Conservation (phyloP, 352 stramenopile species). For the Globisporangium orthogonon region DNA sequence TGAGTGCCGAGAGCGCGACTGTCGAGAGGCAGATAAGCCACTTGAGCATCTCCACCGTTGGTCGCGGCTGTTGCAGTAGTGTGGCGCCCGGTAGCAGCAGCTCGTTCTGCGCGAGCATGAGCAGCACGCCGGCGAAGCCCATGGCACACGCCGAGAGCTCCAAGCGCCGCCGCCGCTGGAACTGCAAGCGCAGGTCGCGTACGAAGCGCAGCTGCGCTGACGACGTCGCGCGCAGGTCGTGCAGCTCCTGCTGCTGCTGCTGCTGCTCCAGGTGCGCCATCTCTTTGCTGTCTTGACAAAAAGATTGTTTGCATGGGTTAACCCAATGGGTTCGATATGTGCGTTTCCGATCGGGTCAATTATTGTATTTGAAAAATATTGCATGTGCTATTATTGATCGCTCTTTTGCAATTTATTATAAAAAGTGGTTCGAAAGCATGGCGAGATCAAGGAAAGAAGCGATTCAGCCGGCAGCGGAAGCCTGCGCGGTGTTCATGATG, state of each 20-base stretch:
- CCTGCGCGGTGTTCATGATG: too few relatives aligned
- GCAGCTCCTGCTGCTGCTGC: not conserved
- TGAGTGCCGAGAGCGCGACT: slow-evolving; percentile 27
- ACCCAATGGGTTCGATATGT: too few relatives aligned
- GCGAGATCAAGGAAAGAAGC: too few relatives aligned
- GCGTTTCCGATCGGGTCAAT: too few relatives aligned
- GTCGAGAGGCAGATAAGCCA: slow-evolving; percentile 27
- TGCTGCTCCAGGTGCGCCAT: slow-evolving; percentile 1
- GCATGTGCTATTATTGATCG: too few relatives aligned
- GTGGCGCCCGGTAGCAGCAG: slow-evolving; percentile 22
- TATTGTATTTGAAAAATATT: too few relatives aligned
- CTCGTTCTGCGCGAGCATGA: slow-evolving; percentile 75
- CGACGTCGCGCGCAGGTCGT: not conserved
- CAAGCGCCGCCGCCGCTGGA: slow-evolving; percentile 31
- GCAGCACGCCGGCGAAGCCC: slow-evolving; percentile 34
- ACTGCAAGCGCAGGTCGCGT: slow-evolving; percentile 29
- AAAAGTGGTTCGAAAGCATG: too few relatives aligned
- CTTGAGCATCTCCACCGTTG: slow-evolving; percentile 29
- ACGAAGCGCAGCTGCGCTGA: slow-evolving; percentile 17
- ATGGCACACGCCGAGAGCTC: slow-evolving; percentile 44
- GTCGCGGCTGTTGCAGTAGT: not conserved
- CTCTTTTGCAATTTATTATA: too few relatives aligned
- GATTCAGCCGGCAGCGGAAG: too few relatives aligned
- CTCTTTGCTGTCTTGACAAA: too few relatives aligned
- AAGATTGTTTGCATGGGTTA: too few relatives aligned